A percentile compares a stretch with the other conserved stretches of the same genome.
Conservation (phyloP, 371 early-diverging fungal species). For the Batkoa obscura region DNA sequence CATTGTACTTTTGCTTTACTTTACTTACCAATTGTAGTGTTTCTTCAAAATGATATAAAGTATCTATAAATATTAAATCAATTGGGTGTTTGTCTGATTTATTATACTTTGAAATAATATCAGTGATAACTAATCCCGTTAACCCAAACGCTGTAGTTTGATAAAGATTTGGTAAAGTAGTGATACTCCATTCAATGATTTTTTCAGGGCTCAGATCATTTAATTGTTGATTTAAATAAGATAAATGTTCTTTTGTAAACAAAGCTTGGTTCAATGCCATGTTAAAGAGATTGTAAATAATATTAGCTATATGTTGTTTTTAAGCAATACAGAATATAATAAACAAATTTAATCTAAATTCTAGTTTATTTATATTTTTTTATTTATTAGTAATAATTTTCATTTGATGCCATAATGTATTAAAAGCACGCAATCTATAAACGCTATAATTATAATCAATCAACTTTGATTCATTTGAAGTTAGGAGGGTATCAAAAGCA, state of each 20-base stretch:
- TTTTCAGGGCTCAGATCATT: constrained; percentile 45
- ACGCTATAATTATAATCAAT: too few relatives aligned
- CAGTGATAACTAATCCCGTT: constrained; percentile 49
- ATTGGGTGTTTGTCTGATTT: constrained; percentile 25
- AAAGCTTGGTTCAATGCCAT: too few relatives aligned
- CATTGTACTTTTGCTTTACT: constrained; percentile 41
- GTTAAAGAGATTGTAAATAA: too few relatives aligned
- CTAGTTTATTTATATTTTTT: too few relatives aligned
- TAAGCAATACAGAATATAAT: too few relatives aligned
- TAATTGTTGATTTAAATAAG: constrained; percentile 37
- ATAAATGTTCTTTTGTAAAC: constrained; percentile 41
- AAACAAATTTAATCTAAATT: too few relatives aligned
- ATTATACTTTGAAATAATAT: constrained; percentile 44
- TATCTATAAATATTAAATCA: constrained; percentile 80
- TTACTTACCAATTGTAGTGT: constrained; percentile 57
- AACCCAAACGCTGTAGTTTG: constrained; percentile 84
- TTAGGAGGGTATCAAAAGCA: too few relatives aligned
- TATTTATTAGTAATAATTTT: too few relatives aligned
- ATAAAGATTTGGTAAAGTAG: constrained; percentile 54
- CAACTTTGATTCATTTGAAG: too few relatives aligned
- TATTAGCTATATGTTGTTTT: too few relatives aligned
- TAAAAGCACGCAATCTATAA: too few relatives aligned
- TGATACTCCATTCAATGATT: constrained; percentile 74
- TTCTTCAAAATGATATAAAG: constrained; percentile 79
- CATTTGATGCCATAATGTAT: too few relatives aligned